Conservation (phyloP, 202 grass and related monocot genomes). For the Zoysia matrella region DNA sequence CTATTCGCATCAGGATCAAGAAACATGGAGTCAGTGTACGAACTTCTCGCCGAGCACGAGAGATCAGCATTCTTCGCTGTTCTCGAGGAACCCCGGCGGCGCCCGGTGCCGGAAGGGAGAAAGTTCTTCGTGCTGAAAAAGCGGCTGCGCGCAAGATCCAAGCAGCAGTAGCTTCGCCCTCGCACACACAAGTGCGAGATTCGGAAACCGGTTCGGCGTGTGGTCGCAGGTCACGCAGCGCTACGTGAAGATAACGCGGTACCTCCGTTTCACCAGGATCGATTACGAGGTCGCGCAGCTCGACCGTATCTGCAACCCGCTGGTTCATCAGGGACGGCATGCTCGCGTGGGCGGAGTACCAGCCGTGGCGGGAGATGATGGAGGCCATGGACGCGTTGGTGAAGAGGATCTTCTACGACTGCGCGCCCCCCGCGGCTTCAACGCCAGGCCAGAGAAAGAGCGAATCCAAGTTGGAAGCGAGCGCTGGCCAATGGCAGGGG, state of each 20-base stretch:
- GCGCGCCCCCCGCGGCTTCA: background rate
- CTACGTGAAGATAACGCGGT: conserved; percentile 1
- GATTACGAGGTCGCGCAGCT: background rate
- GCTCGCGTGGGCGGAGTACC: background rate
- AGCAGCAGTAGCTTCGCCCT: background rate
- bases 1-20: background rate
- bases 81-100: background rate
- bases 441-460: background rate
- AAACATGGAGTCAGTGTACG: background rate
- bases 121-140: background rate
- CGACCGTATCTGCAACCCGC: background rate
- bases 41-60: background rate
- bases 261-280: background rate
- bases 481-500: background rate
- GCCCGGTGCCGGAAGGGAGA: background rate
- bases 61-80: background rate
- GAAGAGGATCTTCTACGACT: background rate
- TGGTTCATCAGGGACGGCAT: background rate
- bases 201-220: background rate
- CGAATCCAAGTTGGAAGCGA: background rate
- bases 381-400: background rate
- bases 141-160: background rate
- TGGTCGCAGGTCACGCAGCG: background rate
- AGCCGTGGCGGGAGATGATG: background rate
- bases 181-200: background rate